Base-by-base conservation (phyloP, 1,284 basidiomycete genomes). In the Puccinia polysora region DNA sequence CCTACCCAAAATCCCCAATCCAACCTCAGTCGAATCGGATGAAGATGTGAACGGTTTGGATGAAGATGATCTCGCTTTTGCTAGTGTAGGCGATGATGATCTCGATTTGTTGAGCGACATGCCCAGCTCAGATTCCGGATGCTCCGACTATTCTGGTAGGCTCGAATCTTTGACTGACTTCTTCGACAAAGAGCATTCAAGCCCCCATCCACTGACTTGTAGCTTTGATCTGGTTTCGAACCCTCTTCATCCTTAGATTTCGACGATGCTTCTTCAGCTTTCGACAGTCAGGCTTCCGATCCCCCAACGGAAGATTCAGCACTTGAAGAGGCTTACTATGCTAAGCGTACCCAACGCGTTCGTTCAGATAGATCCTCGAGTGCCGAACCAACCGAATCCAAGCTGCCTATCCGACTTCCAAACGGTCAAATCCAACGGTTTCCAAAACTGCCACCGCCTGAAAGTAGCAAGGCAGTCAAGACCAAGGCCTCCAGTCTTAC, bases 251-350 rank as follows among this genome's bases (percentile, higher is more conserved):
- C n/a, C n/a, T 40, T 38, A 2, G 74, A 76, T 28, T 75, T 72
- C 4, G 74, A 75, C 43, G 58, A 65, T 59, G 52, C 28, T 23
- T 52, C 10, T 62, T 63, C 50, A 55, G 68, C 65, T 25, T 45
- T 59, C 43, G 38, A 56, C 20, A 56, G 74, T 34, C 75, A 74
- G 28, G 64, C 65, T 30, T 74, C 72, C 32, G 69, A 70, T 12
- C 60, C 68, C 6, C 59, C 73, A 0, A 56, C 73, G 2, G 67
- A 70, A 18, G 58, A 70, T 49, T 70, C 67, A 75, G 76, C 67
- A 43, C 76, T 59, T 76, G 80, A 75, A 74, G 75, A 75, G 14
- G 62, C 67, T 45, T 76, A 76, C 58, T 76, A 75, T 55, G 73
- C 38, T 45, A 74, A 45, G 63, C 70, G 45, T 43, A 65, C 52